Conservation (phyloP, 2,329 filamentous ascomycete species). For the Pyrenophora tritici-repentis region DNA sequence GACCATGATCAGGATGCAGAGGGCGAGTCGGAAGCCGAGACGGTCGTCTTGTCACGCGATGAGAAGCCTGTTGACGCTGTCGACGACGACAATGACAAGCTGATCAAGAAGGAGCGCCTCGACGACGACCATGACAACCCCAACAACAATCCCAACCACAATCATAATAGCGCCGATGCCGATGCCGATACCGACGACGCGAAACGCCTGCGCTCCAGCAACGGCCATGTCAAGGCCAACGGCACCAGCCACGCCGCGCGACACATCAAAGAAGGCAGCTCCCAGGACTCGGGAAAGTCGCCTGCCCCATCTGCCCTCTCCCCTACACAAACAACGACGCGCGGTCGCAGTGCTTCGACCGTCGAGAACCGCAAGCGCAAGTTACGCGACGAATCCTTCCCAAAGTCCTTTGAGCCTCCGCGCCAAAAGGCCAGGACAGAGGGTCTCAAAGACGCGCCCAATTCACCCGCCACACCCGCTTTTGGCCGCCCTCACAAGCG, state of each 20-base stretch:
- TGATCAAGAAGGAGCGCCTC: conserved; percentile 48
- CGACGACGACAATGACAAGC: conserved; percentile 29
- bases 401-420: conserved; percentile 45
- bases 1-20: conserved; percentile 42
- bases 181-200: conserved; percentile 38
- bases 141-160: conserved; percentile 19
- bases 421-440: conserved; percentile 49
- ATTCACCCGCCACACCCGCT: conserved; percentile 42
- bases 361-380: conserved; percentile 50
- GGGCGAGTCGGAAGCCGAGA: conserved; percentile 57
- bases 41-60: conserved; percentile 52
- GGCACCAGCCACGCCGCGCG: conserved; percentile 35
- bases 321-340: conserved; percentile 31
- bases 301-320: conserved; percentile 33
- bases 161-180: conserved; percentile 24
- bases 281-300: conserved; percentile 41
- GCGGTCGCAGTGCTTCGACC: conserved; percentile 46
- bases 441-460: conserved; percentile 37
- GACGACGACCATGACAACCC: conserved; percentile 39
- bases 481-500: conserved; percentile 45
- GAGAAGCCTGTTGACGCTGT: conserved; percentile 43
- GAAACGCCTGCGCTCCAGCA: conserved; percentile 28
- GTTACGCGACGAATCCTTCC: conserved; percentile 44
- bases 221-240: conserved; percentile 38
- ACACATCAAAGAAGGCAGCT: conserved; percentile 37